Evolutionary conservation across 495 filamentous ascomycete species (phyloP).

Genomic region (Trypethelium eluteriae): DNA sequence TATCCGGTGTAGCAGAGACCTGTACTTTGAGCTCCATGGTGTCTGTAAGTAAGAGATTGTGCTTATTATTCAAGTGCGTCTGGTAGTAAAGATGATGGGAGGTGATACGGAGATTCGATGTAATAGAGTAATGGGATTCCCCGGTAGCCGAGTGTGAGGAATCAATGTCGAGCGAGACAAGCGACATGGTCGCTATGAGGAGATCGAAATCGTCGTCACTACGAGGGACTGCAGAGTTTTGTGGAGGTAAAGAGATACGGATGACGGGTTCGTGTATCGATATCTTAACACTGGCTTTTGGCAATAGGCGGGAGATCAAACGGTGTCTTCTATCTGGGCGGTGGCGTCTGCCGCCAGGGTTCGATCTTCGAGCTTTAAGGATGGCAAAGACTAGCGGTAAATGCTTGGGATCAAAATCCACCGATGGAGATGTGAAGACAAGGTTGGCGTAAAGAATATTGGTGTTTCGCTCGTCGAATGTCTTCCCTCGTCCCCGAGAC

Average conservation of each 20-base stretch:
- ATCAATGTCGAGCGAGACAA: conserved; percentile 83
- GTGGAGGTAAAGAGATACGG: conserved; percentile 73
- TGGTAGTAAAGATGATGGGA: conserved; percentile 95
- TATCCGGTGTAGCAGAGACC: conserved; percentile 74
- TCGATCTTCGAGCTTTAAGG: conserved; percentile 40
- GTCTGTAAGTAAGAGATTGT: conserved; percentile 79
- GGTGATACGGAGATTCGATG: conserved; percentile 70
- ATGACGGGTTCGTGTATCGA: conserved; percentile 94
- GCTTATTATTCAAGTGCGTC: conserved; percentile 67
- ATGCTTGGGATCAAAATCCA: conserved; percentile 92
- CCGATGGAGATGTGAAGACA: conserved; percentile 88
- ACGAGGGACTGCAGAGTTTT: conserved; percentile 48
- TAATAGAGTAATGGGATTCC: conserved; percentile 77
- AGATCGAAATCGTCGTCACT: conserved; percentile 71
- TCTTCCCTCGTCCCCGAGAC: conserved; percentile 38
- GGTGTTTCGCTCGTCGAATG: conserved; percentile 69
- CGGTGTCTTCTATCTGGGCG: conserved; percentile 44
- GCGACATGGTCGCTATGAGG: conserved; percentile 88
- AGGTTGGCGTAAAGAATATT: conserved; percentile 96
- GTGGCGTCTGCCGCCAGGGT: conserved; percentile 8
- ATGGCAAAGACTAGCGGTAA: conserved; percentile 78
- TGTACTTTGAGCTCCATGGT: conserved; percentile 77
- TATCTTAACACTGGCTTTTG: conserved; percentile 90
- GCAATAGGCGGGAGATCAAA: conserved; percentile 81
- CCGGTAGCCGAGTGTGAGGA: conserved; percentile 85